These are phyloP conservation scores for Leccinum cinnamomeum DNA, from an alignment of 1,284 basidiomycete genomes.

Conservation along the genomic window DNA sequence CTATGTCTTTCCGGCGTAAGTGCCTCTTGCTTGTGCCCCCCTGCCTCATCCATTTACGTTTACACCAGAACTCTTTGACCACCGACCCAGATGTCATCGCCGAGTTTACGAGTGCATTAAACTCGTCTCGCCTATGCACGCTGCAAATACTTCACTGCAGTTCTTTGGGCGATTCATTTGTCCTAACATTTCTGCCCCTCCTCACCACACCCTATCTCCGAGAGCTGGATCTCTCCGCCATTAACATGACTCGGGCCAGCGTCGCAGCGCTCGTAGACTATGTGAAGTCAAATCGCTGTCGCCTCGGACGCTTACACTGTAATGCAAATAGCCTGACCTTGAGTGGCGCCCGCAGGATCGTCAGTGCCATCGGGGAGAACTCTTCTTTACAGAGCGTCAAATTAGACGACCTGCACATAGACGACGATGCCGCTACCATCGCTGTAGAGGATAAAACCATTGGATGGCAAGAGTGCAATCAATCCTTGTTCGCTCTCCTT, in stretches of 20 bases:
- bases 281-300: constrained; percentile 45
- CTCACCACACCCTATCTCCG: constrained; percentile 49
- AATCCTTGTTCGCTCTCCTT: constrained; percentile 36
- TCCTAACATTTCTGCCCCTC: constrained; percentile 47
- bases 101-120: constrained; percentile 35
- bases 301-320: constrained; percentile 31
- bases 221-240: constrained; percentile 56
- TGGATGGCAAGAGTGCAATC: constrained; percentile 39
- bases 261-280: constrained; percentile 48
- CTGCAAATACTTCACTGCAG: constrained; percentile 31
- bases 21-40: constrained; percentile 33
- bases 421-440: constrained; percentile 16
- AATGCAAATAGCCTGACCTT: constrained; percentile 34
- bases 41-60: constrained; percentile 3
- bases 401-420: constrained; percentile 43
- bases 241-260: constrained; percentile 48
- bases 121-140: constrained; percentile 33
- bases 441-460: constrained; percentile 25
- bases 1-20: constrained; percentile 61
- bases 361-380: constrained; percentile 48
- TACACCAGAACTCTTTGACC: constrained; percentile 30
- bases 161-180: constrained; percentile 47
- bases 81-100: constrained; percentile 25
- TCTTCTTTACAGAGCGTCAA: constrained; percentile 50
- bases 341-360: constrained; percentile 41